These are phyloP conservation scores for Lachnellula occidentalis DNA, from an alignment of 2,329 filamentous ascomycete genomes.

Conservation along the genomic window DNA sequence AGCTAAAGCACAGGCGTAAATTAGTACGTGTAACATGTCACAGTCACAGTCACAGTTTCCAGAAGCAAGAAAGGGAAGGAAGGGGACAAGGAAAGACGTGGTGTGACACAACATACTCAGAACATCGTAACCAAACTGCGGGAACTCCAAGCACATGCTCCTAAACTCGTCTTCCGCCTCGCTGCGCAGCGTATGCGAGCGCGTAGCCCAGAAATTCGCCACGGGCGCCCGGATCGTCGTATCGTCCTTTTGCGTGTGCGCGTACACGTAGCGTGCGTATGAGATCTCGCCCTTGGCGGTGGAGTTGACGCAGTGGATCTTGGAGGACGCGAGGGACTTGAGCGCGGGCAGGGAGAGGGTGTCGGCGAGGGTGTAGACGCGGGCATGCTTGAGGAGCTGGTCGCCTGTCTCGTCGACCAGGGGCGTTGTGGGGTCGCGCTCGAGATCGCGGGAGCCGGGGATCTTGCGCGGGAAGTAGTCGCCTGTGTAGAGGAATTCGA, in stretches of 20 bases:
- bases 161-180: conserved; percentile 85
- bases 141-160: conserved; percentile 78
- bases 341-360: conserved; percentile 65
- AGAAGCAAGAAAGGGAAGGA: no score
- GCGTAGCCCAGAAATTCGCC: conserved; percentile 83
- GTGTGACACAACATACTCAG: conserved; percentile 52
- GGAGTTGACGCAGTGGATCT: conserved; percentile 87
- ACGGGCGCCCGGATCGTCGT: conserved; percentile 71
- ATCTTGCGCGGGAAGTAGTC: conserved; percentile 78
- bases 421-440: conserved; percentile 61
- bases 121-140: conserved; percentile 90
- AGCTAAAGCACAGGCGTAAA: conserved; percentile 42
- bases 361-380: conserved; percentile 82
- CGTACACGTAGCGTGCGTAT: conserved; percentile 88
- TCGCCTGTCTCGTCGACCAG: conserved; percentile 70
- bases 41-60: no score
- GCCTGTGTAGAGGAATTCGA: conserved; percentile 78
- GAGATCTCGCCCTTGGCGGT: conserved; percentile 86
- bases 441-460: conserved; percentile 59
- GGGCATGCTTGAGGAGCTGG: conserved; percentile 82
- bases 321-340: conserved; percentile 72
- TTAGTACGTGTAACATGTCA: background rate
- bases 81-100: background rate
- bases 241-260: conserved; percentile 65
- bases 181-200: conserved; percentile 73